Percentiles rank a stretch among this genome's conserved stretches.
These are phyloP conservation scores for Penicillium brevicompactum DNA, from an alignment of 2,329 filamentous ascomycete genomes.

Conservation along the genomic window DNA sequence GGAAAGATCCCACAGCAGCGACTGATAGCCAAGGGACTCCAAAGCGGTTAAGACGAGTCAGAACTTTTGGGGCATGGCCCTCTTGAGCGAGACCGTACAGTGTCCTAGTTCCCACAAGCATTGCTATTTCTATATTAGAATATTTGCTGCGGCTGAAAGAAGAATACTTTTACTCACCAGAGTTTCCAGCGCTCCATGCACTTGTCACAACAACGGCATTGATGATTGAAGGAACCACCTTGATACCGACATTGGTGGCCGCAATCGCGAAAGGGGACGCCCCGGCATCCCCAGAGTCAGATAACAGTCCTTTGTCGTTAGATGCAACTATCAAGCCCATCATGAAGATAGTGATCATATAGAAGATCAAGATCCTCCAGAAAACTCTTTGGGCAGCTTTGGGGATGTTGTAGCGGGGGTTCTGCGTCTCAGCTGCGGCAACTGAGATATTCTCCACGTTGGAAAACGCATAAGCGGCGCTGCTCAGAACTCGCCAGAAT, in stretches of 20 bases:
- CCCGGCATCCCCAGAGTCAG: constrained; percentile 3
- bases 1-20: constrained; percentile 53
- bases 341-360: constrained; percentile 55
- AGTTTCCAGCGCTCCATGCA: constrained; percentile 43
- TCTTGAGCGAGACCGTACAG: constrained; percentile 40
- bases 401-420: constrained; percentile 53
- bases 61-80: constrained; percentile 34
- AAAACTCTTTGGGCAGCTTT: constrained; percentile 55
- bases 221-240: constrained; percentile 2
- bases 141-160: not conserved
- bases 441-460: constrained; percentile 50
- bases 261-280: constrained; percentile 39
- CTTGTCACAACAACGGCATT: constrained; percentile 6
- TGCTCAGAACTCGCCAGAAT: constrained; percentile 36
- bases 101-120: constrained; percentile 35
- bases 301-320: constrained; percentile 47
- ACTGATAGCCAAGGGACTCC: constrained; percentile 57
- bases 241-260: constrained; percentile 44
- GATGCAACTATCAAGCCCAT: constrained; percentile 44
- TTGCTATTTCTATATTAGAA: constrained; percentile 2
- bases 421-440: constrained; percentile 53
- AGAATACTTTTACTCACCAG: constrained; percentile 15
- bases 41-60: constrained; percentile 44
- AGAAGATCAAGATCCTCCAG: constrained; percentile 56
- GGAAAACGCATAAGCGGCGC: constrained; percentile 27